A percentile compares a stretch with the other conserved stretches of the same genome.
phyloP scores from a whole-genome alignment of 352 stramenopile genomes.

The Peronospora tabacina region DNA sequence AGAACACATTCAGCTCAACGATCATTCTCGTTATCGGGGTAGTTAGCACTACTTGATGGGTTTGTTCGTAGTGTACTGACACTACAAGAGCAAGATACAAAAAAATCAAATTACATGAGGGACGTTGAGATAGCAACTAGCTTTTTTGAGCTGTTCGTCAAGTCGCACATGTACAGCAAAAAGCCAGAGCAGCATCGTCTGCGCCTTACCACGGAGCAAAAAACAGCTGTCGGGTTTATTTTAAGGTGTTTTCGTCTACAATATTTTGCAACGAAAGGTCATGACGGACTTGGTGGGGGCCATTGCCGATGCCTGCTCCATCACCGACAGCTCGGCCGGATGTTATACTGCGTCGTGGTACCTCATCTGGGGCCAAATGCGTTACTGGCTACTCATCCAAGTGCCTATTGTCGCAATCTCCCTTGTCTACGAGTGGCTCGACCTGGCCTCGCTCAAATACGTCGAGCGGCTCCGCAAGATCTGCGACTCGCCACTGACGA shows the following conservation, averaged over 20 bases:
- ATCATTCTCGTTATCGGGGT: no score
- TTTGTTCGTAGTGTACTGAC: no score
- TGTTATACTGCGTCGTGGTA: conserved; percentile 83
- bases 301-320: conserved; percentile 35
- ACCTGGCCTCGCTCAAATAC: conserved; percentile 49
- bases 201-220: conserved; percentile 4
- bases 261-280: conserved; percentile 2
- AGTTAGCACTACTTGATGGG: no score
- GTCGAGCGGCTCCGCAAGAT: conserved; percentile 60
- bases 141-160: no score
- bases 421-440: conserved; percentile 78
- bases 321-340: conserved; percentile 41
- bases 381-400: conserved; percentile 74
- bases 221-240: conserved; percentile 9
- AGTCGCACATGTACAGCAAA: not conserved
- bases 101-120: no score
- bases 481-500: conserved; percentile 62
- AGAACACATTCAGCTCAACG: no score
- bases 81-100: no score
- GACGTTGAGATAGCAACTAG: no score
- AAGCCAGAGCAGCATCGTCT: not conserved
- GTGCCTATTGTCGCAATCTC: conserved; percentile 55
- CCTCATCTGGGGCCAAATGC: conserved; percentile 73
- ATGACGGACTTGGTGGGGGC: conserved; percentile 17
- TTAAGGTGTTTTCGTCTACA: conserved; percentile 2